Evolutionary conservation across 139 green algal species (phyloP).

Genomic region (Trebouxia sp.): DNA sequence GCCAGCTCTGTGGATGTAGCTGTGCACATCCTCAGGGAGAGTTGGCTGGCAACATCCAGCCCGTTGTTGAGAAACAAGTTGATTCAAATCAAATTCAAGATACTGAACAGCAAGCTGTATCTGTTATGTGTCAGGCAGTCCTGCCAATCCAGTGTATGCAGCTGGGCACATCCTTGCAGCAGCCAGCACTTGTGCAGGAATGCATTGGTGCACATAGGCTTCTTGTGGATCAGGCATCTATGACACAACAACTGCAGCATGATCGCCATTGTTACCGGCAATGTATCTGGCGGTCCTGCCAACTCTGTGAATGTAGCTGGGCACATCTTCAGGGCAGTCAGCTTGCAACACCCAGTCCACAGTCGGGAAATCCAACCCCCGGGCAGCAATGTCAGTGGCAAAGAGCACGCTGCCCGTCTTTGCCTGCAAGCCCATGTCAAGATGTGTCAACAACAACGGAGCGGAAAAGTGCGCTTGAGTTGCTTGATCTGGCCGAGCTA

Average conservation of each 20-base stretch:
- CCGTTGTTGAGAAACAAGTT: slow-evolving; percentile 89
- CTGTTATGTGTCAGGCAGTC: no score
- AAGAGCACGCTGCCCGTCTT: slow-evolving; percentile 83
- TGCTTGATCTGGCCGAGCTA: not conserved
- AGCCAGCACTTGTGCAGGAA: no score
- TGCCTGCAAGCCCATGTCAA: slow-evolving; percentile 29
- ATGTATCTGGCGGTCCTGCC: slow-evolving; percentile 81
- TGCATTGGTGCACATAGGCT: no score
- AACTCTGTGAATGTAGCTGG: slow-evolving; percentile 94
- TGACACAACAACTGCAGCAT: not conserved
- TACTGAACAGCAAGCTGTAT: no score
- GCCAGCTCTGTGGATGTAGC: slow-evolving; percentile 95
- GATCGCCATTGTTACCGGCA: slow-evolving; percentile 30
- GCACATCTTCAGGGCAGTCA: slow-evolving; percentile 94
- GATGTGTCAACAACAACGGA: not conserved
- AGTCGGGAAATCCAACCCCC: slow-evolving; percentile 89
- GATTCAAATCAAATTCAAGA: no score
- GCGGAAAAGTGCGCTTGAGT: not conserved
- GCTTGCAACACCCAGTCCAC: slow-evolving; percentile 94
- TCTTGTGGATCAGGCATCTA: no score
- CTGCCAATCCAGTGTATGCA: no score
- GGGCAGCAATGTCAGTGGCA: slow-evolving; percentile 89
- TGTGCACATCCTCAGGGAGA: slow-evolving; percentile 90
- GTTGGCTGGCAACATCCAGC: slow-evolving; percentile 94
- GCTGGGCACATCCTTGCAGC: no score